Base-by-base conservation (phyloP, 495 filamentous ascomycete genomes). In the Podospora appendiculata region DNA sequence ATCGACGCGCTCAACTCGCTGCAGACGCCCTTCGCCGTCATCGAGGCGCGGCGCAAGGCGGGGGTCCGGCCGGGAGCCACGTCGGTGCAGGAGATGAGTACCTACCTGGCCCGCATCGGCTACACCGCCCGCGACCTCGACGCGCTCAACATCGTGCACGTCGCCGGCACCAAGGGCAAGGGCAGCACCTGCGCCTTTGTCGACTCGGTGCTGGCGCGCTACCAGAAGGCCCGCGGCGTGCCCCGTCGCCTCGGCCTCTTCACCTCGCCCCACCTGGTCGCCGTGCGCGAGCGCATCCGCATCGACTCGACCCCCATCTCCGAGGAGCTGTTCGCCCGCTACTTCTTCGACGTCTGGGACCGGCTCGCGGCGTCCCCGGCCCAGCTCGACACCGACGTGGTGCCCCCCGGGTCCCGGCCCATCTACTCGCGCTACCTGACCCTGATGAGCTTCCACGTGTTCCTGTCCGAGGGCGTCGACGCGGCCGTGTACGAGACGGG, bases 111-210 rank as follows among this genome's bases (percentile, higher is more conserved):
- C 43, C 81, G 81, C 60, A 82, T 92, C 63, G 89, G 90, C 51
- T 92, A 95, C 53, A 50, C 70, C 4, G 79, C 84, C n/a, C 76
- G 73, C 18, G 90, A 95, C 64, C 79, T 96, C 50, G 78, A 88
- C 56, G 72, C 71, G 4, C 70, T 96, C 36, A 90, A 90, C 57
- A 74, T 82, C 33, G 70, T 95, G 11, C 91, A 96, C 61, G 83
- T 96, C 17, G 86, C 90, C 11, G 91, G 91, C 39, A 95, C 90
- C 11, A 96, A 96, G 72, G 91, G 91, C 52, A 96, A 96, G 70
- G 91, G 91, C 38, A 85, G 82, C 50, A 88, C 85, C 12, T 87
- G 84, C 58, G 82, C 86, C 41, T 88, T 87, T 55, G 73, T 77
- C 51, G 74, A 76, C 47, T 82, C 77, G 6, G 78, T 84, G 45